A percentile compares a stretch with the other conserved stretches of the same genome.
These are phyloP conservation scores for Vigna trinervia DNA, from an alignment of 306 rosid species.

Conservation along the genomic window DNA sequence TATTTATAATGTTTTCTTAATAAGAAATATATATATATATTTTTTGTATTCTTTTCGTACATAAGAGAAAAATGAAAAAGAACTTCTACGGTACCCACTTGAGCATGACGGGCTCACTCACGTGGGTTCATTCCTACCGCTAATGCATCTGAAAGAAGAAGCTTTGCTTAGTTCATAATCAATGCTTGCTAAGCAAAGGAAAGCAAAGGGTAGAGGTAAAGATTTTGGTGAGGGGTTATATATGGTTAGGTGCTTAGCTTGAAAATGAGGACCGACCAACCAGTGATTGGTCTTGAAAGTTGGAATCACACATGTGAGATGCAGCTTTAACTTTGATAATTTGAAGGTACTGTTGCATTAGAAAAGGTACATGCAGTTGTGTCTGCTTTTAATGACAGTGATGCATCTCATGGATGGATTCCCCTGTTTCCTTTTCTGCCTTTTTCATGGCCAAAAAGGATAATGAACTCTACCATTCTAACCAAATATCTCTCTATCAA, in stretches of 20 bases:
- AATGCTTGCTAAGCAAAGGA: neutral
- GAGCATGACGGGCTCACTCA: neutral
- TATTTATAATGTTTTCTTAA: no score
- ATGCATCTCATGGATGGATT: neutral
- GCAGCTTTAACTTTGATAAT: slow-evolving; percentile 16
- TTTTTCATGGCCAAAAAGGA: neutral
- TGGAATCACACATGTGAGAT: slow-evolving; percentile 26
- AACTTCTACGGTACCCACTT: neutral
- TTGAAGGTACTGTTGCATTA: neutral
- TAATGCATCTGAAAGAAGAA: neutral
- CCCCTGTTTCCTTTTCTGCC: neutral
- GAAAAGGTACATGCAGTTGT: neutral
- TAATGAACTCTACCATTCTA: no score
- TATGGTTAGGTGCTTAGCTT: neutral
- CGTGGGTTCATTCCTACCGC: no score
- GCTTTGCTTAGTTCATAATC: neutral
- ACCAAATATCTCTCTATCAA: no score
- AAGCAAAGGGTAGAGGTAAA: neutral
- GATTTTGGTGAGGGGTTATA: slow-evolving; percentile 14
- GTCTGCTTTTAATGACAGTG: slow-evolving; percentile 8
- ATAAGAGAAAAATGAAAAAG: no score
- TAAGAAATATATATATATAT: no score
- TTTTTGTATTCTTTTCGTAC: no score
- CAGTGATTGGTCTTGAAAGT: neutral
- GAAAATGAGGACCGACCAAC: neutral